Percentiles rank a stretch among this genome's conserved stretches.
Evolutionary conservation across 192 early-diverging fungal genomes (phyloP).

Genomic region (Dissophora globulifera): DNA sequence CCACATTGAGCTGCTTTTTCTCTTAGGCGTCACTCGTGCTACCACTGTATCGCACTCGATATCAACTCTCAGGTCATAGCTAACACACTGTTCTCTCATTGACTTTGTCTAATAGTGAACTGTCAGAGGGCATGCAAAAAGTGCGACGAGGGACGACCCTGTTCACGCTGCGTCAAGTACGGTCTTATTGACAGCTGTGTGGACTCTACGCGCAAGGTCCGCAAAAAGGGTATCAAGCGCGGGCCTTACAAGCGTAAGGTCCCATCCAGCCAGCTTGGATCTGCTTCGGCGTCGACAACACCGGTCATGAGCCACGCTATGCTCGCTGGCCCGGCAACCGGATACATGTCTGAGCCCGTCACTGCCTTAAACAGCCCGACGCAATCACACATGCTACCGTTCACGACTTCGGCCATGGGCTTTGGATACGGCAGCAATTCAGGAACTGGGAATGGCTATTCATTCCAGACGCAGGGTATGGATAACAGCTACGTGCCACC

Average conservation of each 20-base stretch:
- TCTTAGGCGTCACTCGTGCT: too few species aligned
- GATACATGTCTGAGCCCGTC: slow-evolving; percentile 54
- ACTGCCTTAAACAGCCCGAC: slow-evolving; percentile 48
- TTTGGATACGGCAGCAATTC: slow-evolving; percentile 26
- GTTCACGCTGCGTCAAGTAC: slow-evolving; percentile 82
- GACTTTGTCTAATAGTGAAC: slow-evolving; percentile 67
- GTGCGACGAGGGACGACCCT: slow-evolving; percentile 88
- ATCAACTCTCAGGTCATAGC: not conserved
- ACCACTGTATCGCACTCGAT: too few species aligned
- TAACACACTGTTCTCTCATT: not conserved
- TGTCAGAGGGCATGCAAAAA: slow-evolving; percentile 94
- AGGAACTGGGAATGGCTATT: slow-evolving; percentile 31
- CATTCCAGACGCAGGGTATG: slow-evolving; percentile 31
- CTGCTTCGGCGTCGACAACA: slow-evolving; percentile 46
- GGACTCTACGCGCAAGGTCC: slow-evolving; percentile 82
- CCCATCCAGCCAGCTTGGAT: slow-evolving; percentile 46
- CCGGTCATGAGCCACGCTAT: slow-evolving; percentile 41
- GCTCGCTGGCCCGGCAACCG: slow-evolving; percentile 28
- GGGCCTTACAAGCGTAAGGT: slow-evolving; percentile 82
- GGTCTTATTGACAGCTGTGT: slow-evolving; percentile 75
- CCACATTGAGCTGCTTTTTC: too few species aligned
- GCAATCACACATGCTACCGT: slow-evolving; percentile 53
- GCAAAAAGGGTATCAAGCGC: slow-evolving; percentile 85
- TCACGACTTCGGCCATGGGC: slow-evolving; percentile 36
- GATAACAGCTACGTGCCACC: slow-evolving; percentile 39